Evolutionary conservation across 2,329 filamentous ascomycete species (phyloP).

Genomic region (Fusarium decemcellulare): DNA sequence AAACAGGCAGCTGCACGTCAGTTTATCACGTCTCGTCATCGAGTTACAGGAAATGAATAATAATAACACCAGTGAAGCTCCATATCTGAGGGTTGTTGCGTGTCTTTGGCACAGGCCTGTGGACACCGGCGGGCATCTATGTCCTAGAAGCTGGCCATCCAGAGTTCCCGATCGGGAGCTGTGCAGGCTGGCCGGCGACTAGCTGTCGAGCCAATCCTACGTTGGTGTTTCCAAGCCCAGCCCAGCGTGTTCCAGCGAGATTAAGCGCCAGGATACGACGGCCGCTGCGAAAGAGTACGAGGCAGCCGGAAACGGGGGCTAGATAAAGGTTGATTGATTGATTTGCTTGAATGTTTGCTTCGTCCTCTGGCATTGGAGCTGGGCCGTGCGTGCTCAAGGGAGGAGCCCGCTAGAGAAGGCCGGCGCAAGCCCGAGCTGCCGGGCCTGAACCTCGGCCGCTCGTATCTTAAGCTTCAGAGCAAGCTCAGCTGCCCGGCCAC

Average conservation of each 20-base stretch:
- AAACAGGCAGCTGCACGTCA: slow-evolving; percentile 38
- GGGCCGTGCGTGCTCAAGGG: slow-evolving; percentile 13
- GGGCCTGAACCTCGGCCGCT: slow-evolving; percentile 31
- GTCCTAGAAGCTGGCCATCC: slow-evolving; percentile 23
- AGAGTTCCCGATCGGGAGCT: slow-evolving; percentile 44
- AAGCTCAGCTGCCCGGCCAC: slow-evolving; percentile 12
- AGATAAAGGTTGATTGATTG: slow-evolving; percentile 15
- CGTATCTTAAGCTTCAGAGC: slow-evolving; percentile 35
- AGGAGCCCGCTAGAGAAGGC: slow-evolving; percentile 23
- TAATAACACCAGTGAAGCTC: slow-evolving; percentile 27
- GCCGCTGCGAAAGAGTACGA: slow-evolving; percentile 2
- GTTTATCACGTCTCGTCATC: slow-evolving; percentile 12
- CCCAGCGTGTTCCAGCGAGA: slow-evolving; percentile 38
- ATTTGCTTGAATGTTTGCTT: slow-evolving; percentile 1
- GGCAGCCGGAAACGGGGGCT: slow-evolving; percentile 36
- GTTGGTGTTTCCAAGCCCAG: slow-evolving; percentile 39
- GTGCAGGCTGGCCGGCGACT: slow-evolving; percentile 41
- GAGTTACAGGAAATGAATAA: slow-evolving; percentile 25
- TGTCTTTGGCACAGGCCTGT: slow-evolving; percentile 33
- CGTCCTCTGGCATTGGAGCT: slow-evolving; percentile 16
- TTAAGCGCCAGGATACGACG: slow-evolving; percentile 44
- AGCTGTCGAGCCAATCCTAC: slow-evolving; percentile 45
- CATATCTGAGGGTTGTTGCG: slow-evolving; percentile 29
- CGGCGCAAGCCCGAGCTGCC: slow-evolving; percentile 29
- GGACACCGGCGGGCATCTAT: slow-evolving; percentile 18